A percentile compares a stretch with the other conserved stretches of the same genome.
These are phyloP conservation scores for Didymella glomerata DNA, from an alignment of 2,329 filamentous ascomycete species.

Conservation along the genomic window DNA sequence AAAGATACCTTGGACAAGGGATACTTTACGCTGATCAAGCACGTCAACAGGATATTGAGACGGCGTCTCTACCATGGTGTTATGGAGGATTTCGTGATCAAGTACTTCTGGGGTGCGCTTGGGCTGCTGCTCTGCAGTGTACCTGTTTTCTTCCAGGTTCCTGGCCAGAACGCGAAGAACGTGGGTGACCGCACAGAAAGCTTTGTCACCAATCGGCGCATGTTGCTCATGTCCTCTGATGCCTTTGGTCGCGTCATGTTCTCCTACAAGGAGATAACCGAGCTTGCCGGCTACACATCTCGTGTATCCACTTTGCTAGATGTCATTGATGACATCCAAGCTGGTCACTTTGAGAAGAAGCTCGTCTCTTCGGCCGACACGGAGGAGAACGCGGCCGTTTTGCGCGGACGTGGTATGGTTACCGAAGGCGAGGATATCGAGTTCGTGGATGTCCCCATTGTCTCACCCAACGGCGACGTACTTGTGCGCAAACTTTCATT, in stretches of 20 bases:
- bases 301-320: constrained; percentile 88
- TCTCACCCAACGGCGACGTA: constrained; percentile 95
- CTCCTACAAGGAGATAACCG: constrained; percentile 81
- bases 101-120: constrained; percentile 97
- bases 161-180: constrained; percentile 63
- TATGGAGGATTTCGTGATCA: constrained; percentile 99
- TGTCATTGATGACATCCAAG: constrained; percentile 92
- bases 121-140: constrained; percentile 92
- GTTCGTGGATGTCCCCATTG: constrained; percentile 90
- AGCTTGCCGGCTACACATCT: constrained; percentile 93
- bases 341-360: constrained; percentile 94
- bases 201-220: constrained; percentile 92
- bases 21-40: constrained; percentile 98
- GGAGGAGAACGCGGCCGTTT: constrained; percentile 81
- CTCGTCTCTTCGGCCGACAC: constrained; percentile 88
- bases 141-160: constrained; percentile 94
- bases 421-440: constrained; percentile 84
- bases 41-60: constrained; percentile 94
- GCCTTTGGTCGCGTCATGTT: constrained; percentile 57
- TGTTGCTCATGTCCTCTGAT: constrained; percentile 92
- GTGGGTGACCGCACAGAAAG: constrained; percentile 76
- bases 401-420: constrained; percentile 81
- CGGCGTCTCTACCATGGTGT: constrained; percentile 96
- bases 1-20: constrained; percentile 97
- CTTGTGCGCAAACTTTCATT: constrained; percentile 88